These are phyloP conservation scores for Albophoma yamanashiensis DNA, from an alignment of 2,329 filamentous ascomycete genomes.

Conservation along the genomic window DNA sequence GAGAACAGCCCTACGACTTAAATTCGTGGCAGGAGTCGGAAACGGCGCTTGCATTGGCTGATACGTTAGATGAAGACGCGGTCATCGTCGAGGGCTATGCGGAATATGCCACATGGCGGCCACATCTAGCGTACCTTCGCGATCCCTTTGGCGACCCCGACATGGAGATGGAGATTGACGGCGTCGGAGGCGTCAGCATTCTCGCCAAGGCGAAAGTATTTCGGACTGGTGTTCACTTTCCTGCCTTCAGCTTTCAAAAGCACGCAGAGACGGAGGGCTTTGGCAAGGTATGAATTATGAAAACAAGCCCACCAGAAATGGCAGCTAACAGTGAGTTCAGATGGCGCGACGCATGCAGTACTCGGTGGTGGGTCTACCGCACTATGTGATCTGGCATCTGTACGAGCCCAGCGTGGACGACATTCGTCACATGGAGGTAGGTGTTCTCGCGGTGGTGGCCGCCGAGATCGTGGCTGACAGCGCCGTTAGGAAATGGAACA, in stretches of 20 bases:
- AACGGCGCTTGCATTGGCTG: conserved; percentile 83
- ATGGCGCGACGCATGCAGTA: conserved; percentile 97
- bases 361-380: conserved; percentile 87
- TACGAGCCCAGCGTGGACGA: conserved; percentile 99
- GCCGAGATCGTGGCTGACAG: conserved; percentile 4
- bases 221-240: conserved; percentile 90
- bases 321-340: conserved; percentile 29
- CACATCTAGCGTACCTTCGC: conserved; percentile 89
- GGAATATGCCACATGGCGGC: conserved; percentile 96
- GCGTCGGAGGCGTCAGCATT: conserved; percentile 94
- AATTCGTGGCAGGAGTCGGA: conserved; percentile 99
- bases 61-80: conserved; percentile 92
- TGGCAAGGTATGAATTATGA: conserved; percentile 66
- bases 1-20: conserved; percentile 94
- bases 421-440: conserved; percentile 86
- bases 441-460: conserved; percentile 6
- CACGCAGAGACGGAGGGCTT: conserved; percentile 98
- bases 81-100: conserved; percentile 98
- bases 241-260: conserved; percentile 96
- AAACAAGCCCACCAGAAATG: background rate
- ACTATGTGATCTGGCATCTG: conserved; percentile 99
- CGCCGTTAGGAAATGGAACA: conserved; percentile 73
- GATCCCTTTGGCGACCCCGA: conserved; percentile 97
- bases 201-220: conserved; percentile 94
- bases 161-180: conserved; percentile 99